These are phyloP conservation scores for Termitomyces sp. DNA, from an alignment of 768 basidiomycete species.

Conservation along the genomic window DNA sequence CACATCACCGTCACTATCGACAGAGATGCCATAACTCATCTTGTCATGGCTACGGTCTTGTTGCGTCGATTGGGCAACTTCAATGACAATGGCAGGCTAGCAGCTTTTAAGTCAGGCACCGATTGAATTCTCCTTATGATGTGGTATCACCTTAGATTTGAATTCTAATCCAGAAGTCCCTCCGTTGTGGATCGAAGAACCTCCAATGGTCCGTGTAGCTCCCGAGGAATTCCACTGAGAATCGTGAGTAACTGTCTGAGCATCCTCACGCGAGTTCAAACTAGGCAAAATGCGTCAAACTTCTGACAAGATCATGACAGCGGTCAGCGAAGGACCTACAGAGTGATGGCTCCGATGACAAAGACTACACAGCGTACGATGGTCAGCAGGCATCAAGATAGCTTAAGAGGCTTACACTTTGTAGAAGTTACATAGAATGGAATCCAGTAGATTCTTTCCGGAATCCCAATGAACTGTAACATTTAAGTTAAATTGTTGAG, in stretches of 20 bases:
- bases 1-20: slow-evolving; percentile 1
- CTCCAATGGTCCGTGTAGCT: slow-evolving; percentile 14
- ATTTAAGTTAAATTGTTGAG: neutral
- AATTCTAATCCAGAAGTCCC: slow-evolving; percentile 11
- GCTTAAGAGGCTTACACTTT: slow-evolving; percentile 10
- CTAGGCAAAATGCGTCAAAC: neutral
- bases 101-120: neutral
- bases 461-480: slow-evolving; percentile 11
- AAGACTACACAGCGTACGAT: slow-evolving; percentile 11
- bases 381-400: too few relatives aligned
- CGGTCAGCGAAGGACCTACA: slow-evolving; percentile 3
- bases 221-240: slow-evolving; percentile 1
- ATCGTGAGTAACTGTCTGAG: slow-evolving; percentile 3
- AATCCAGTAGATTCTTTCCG: slow-evolving; percentile 18
- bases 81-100: slow-evolving; percentile 15
- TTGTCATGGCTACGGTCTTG: slow-evolving; percentile 5
- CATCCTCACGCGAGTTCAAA: slow-evolving; percentile 11
- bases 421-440: slow-evolving; percentile 16
- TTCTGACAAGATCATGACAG: neutral
- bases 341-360: slow-evolving; percentile 17
- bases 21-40: neutral
- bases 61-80: slow-evolving; percentile 12
- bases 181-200: slow-evolving; percentile 4
- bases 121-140: neutral
- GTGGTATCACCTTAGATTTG: slow-evolving; percentile 7